Conservation (phyloP, 768 basidiomycete genomes). For the Mycena chlorophos region DNA sequence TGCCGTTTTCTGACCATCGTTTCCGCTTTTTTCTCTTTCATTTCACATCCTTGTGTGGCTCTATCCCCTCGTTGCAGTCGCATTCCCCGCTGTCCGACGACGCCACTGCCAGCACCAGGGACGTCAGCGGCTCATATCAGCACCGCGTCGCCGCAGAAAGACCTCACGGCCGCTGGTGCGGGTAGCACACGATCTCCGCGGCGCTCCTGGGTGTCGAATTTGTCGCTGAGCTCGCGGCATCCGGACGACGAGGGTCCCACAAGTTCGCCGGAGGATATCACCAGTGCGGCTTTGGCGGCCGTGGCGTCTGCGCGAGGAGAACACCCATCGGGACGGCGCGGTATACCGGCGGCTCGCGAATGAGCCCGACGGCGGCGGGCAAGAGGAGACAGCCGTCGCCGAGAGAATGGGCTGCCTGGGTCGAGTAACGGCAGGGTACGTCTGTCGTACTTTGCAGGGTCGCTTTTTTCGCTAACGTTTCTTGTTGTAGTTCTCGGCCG, state of each 20-base stretch:
- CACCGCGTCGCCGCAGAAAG: conserved; percentile 41
- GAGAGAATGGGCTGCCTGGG: conserved; percentile 37
- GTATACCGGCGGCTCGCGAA: conserved; percentile 20
- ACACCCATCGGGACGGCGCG: conserved; percentile 27
- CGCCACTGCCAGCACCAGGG: conserved; percentile 15
- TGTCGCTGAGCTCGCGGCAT: conserved; percentile 17
- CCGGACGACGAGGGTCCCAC: conserved; percentile 24
- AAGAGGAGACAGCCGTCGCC: conserved; percentile 46
- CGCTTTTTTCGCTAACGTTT: not conserved
- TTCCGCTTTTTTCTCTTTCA: conserved; percentile 30
- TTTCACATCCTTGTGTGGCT: not conserved
- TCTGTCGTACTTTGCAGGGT: too few relatives aligned
- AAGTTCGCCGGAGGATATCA: conserved; percentile 41
- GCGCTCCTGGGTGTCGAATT: conserved; percentile 9
- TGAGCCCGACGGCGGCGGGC: conserved; percentile 22
- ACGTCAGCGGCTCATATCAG: conserved; percentile 49
- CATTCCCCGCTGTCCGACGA: conserved; percentile 21
- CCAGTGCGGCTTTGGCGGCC: conserved; percentile 59
- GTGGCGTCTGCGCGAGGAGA: conserved; percentile 56
- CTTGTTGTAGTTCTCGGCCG: conserved; percentile 12
- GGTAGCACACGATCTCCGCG: conserved; percentile 32
- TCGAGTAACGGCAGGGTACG: conserved; percentile 15
- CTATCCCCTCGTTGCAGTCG: conserved; percentile 20
- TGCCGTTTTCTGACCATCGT: conserved; percentile 26
- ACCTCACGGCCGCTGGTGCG: conserved; percentile 23